Evolutionary conservation across 495 filamentous ascomycete genomes (phyloP), one percentile per base, ranked within the genome.

Genomic region (Annulohypoxylon moriforme): DNA sequence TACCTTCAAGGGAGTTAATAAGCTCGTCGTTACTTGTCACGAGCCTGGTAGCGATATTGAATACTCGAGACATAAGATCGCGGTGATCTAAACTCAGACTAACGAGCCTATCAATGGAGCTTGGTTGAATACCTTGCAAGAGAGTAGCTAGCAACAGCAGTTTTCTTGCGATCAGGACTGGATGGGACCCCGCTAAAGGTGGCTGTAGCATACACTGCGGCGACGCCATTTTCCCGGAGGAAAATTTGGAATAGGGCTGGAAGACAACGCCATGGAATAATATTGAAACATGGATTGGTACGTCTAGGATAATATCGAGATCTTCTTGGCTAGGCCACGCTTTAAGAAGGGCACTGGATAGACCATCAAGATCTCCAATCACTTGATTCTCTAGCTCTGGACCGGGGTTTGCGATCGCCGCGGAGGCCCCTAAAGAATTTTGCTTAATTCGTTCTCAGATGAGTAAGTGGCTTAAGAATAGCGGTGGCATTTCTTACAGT

Each of bases 21-120:
- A 87, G 78, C 13, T 84, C 81, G 34, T 88, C 85, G 56, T 86
- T 84, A 20, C 76, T 80, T 0, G 82, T 87, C 20, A 88, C 84
- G 0, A 84, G 76, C 18, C 46, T 68, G 22, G 69, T 78, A 25
- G 82, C 84, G n/a, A 75, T 76, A 1, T 84, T 79, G 6, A 81
- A 73, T 4, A 78, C 71, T 1, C 75, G 74, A 52, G 59, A 60
- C 80, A 81, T 82, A 27, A 84, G 77, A 8, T 65, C 61, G n/a
- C 46, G 74, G 65, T 73, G 71, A 8, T 60, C 36, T 1, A 60
- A 31, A 40, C 64, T 55, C 42, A 73, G 62, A 18, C 61, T 57
- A 16, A 20, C 31, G 13, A 77, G 42, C 3, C 74, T 38, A 5
- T 46, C 33, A 22, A n/a, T 57, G 20, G 61, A 47, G 47, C 52